Base-by-base conservation (phyloP, 2,329 filamentous ascomycete species). In the Neospermospora avenae region DNA sequence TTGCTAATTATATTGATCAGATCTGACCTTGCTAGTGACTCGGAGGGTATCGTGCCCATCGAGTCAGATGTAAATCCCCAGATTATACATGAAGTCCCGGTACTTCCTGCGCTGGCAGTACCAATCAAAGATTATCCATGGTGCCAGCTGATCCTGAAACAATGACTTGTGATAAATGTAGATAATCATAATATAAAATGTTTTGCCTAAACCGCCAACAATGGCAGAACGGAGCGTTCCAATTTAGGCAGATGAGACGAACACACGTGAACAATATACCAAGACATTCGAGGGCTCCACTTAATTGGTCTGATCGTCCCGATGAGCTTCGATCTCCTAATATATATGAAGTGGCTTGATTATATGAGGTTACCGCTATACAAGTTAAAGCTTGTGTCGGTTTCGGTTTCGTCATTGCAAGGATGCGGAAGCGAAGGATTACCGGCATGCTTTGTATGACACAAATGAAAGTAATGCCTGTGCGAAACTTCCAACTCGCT, bases 1-100 rank as follows among this genome's bases (percentile, higher is more conserved):
- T 37, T 58, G 55, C 55, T 37, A n/a, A n/a, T n/a, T n/a, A n/a
- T 28, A 58, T 58, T 45, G 37, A 58, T 53, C 44, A 5, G 11
- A 14, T 57, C 18, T 16, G 20, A 20, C 41, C 20, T 25, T 6
- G 13, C 42, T 44, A 3, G 25, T 20, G 24, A 28, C 34, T 41
- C 53, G 48, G 51, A 46, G 42, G 8, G 28, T 52, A 58, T 35
- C 31, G 28, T 16, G 48, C 14, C 49, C 31, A 54, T 18, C 35
- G 49, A 41, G 25, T n/a, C 20, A n/a, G 37, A n/a, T n/a, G n/a
- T n/a, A n/a, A 39, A 22, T 31, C 49, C 42, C 57, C 51, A 25
- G 49, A 48, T 55, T 28, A 14, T 39, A 6, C 8, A 44, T 49
- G 22, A 31, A 24, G 20, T 22, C 31, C 25, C 48, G 57, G 57